These are phyloP conservation scores for Colletotrichum destructivum DNA, from an alignment of 2,329 filamentous ascomycete genomes.

Conservation along the genomic window DNA sequence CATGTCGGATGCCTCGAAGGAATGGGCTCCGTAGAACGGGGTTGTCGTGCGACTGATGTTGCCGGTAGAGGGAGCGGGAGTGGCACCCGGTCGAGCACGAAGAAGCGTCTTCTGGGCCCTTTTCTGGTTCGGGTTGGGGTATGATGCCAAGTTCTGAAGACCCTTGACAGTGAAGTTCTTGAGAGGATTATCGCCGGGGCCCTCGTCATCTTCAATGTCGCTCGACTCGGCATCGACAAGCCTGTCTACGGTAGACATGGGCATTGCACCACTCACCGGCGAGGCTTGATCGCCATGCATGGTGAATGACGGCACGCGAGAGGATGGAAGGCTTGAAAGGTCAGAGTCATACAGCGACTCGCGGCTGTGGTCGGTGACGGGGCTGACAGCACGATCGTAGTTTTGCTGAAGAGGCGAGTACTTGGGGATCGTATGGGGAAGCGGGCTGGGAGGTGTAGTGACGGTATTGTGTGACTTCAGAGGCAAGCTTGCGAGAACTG, in stretches of 20 bases:
- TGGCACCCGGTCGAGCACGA: conserved; percentile 45
- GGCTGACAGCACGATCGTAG: conserved; percentile 66
- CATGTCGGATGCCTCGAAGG: conserved; percentile 12
- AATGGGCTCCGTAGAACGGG: conserved; percentile 12
- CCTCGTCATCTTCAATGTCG: conserved; percentile 48
- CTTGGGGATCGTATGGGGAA: conserved; percentile 49
- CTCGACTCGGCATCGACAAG: conserved; percentile 45
- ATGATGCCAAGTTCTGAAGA: conserved; percentile 69
- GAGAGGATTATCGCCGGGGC: conserved; percentile 50
- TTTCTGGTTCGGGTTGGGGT: conserved; percentile 69
- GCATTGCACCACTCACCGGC: conserved; percentile 44
- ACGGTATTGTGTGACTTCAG: conserved; percentile 48
- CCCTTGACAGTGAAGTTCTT: conserved; percentile 62
- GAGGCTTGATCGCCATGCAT: conserved; percentile 44
- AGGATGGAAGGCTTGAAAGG: conserved; percentile 42
- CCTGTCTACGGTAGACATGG: conserved; percentile 44
- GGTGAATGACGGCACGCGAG: conserved; percentile 49
- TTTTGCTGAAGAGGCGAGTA: conserved; percentile 70
- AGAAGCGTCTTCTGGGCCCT: conserved; percentile 64
- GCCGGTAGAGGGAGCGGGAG: conserved; percentile 39
- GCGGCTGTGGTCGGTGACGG: conserved; percentile 44
- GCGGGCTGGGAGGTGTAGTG: conserved; percentile 41
- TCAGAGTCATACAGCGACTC: conserved; percentile 20
- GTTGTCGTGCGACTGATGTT: conserved; percentile 41
- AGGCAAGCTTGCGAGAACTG: conserved; percentile 54